Conservation (phyloP, 768 basidiomycete genomes). For the Leccinum fibrillosum region DNA sequence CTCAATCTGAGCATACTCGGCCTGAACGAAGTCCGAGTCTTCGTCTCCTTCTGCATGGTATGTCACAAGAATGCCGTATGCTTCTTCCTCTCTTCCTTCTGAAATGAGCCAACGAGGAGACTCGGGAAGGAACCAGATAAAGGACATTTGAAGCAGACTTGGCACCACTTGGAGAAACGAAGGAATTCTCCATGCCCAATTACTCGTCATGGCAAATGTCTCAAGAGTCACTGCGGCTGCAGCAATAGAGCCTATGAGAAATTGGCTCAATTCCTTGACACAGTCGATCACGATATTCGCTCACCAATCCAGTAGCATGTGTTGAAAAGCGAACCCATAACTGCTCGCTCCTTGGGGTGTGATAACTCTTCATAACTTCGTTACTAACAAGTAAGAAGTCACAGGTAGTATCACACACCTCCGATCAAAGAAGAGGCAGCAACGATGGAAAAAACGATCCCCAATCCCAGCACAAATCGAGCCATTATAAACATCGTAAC, state of each 20-base stretch:
- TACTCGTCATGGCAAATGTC: slow-evolving; percentile 54
- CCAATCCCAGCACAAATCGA: slow-evolving; percentile 17
- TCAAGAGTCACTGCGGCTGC: slow-evolving; percentile 58
- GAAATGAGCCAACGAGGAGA: slow-evolving; percentile 65
- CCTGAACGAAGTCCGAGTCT: not conserved
- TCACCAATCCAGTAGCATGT: slow-evolving; percentile 12
- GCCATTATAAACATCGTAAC: slow-evolving; percentile 14
- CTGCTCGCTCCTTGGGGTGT: slow-evolving; percentile 21
- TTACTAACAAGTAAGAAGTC: not conserved
- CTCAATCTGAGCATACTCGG: not conserved
- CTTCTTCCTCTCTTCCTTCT: slow-evolving; percentile 50
- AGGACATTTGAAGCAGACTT: slow-evolving; percentile 48
- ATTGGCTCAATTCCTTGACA: not conserved
- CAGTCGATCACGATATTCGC: not conserved
- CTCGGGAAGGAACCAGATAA: slow-evolving; percentile 60
- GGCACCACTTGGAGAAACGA: slow-evolving; percentile 56
- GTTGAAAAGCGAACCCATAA: slow-evolving; percentile 12
- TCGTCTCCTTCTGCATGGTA: not conserved
- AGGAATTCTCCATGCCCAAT: slow-evolving; percentile 72
- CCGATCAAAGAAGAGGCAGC: slow-evolving; percentile 23
- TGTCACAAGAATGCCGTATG: slow-evolving; percentile 45
- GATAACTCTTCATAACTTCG: slow-evolving; percentile 14
- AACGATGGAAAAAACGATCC: slow-evolving; percentile 11
- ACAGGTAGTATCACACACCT: slow-evolving; percentile 6
- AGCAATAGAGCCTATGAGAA: slow-evolving; percentile 10